phyloP scores from a whole-genome alignment of 768 basidiomycete genomes.

The Rhodocollybia butyracea region DNA sequence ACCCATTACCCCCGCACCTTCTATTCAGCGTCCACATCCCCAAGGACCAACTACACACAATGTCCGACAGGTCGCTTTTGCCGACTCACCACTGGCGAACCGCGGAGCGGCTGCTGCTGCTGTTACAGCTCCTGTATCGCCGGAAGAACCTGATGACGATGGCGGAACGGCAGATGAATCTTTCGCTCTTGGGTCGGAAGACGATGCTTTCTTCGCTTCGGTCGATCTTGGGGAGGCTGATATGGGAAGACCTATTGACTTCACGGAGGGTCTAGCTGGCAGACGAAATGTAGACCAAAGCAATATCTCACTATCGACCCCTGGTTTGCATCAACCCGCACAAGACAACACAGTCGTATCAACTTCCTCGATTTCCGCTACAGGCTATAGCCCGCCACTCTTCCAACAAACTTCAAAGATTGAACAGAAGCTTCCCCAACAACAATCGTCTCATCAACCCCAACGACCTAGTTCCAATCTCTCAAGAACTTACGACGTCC shows the following conservation, averaged over 20 bases:
- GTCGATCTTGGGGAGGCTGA: conserved; percentile 51
- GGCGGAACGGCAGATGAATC: conserved; percentile 28
- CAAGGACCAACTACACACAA: conserved; percentile 2
- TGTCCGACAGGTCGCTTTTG: conserved; percentile 5
- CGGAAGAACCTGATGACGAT: conserved; percentile 7
- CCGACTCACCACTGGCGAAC: conserved; percentile 1
- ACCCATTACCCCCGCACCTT: conserved; percentile 29
- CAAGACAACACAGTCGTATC: neutral
- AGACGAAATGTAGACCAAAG: neutral
- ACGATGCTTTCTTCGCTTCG: conserved; percentile 60
- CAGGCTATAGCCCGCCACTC: neutral
- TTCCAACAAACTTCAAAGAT: neutral
- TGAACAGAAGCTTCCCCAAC: neutral
- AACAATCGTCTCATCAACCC: neutral
- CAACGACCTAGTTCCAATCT: neutral
- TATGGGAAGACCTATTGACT: conserved; percentile 42
- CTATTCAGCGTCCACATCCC: conserved; percentile 2
- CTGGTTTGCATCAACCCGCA: neutral
- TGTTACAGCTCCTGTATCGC: conserved; percentile 9
- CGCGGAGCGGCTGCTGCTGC: conserved; percentile 6
- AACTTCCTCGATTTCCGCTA: neutral
- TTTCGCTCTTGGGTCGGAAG: conserved; percentile 56
- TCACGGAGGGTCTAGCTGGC: conserved; percentile 25
- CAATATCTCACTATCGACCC: neutral
- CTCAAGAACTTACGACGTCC: neutral